Evolutionary conservation across 495 filamentous ascomycete genomes (phyloP).

Genomic region (Bacidia rubella): DNA sequence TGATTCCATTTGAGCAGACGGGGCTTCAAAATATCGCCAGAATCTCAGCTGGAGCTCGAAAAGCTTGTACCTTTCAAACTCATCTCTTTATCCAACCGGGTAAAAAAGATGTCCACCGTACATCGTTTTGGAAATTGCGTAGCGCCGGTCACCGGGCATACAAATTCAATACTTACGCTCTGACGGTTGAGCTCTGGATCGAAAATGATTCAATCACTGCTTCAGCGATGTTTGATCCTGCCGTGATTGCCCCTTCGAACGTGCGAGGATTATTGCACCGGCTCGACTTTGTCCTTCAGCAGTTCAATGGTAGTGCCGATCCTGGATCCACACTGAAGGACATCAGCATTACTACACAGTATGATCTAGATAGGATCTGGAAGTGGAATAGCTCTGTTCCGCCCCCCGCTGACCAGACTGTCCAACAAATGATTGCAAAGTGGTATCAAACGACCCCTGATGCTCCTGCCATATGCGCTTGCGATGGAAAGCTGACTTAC

Average conservation of each 20-base stretch:
- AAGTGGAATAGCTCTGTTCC: constrained; percentile 26
- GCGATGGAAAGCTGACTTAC: constrained; percentile 21
- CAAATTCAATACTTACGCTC: too few species aligned
- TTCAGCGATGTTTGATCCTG: too few species aligned
- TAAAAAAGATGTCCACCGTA: too few species aligned
- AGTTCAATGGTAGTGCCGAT: too few species aligned
- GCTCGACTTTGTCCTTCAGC: too few species aligned
- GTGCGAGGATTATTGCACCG: too few species aligned
- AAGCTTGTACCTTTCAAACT: constrained; percentile 41
- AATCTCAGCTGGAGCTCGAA: constrained; percentile 32
- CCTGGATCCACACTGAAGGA: constrained; percentile 19
- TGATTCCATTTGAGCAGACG: constrained; percentile 41
- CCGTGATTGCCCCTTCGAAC: too few species aligned
- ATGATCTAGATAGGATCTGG: constrained; percentile 26
- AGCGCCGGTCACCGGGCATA: too few species aligned
- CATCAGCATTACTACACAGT: constrained; percentile 8
- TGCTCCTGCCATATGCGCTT: constrained; percentile 16
- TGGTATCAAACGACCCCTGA: constrained; percentile 22
- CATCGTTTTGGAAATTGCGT: too few species aligned
- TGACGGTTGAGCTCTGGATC: too few species aligned
- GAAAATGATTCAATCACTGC: too few species aligned
- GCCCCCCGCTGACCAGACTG: constrained; percentile 24
- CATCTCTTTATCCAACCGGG: constrained; percentile 37
- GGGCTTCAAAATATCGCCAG: constrained; percentile 47
- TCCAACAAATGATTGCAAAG: constrained; percentile 36